Conservation (phyloP, 495 filamentous ascomycete species). For the Hyaloscypha hepaticicola region DNA sequence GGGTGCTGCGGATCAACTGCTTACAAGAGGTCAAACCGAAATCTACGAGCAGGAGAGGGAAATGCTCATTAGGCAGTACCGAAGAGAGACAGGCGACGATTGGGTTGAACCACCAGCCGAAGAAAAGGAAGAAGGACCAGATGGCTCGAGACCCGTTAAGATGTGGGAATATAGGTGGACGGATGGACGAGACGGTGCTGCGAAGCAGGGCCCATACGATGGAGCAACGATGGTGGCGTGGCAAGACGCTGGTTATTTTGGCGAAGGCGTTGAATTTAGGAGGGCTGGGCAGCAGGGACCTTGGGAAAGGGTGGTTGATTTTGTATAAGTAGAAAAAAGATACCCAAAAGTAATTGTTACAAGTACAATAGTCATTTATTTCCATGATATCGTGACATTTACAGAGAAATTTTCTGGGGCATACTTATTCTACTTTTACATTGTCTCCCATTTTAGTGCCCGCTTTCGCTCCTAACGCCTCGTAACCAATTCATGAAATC, state of each 20-base stretch:
- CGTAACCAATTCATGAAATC: conserved; percentile 52
- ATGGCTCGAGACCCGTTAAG: conserved; percentile 32
- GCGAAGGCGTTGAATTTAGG: conserved; percentile 87
- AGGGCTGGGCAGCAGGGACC: conserved; percentile 52
- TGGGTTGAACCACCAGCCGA: conserved; percentile 67
- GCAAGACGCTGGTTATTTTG: conserved; percentile 90
- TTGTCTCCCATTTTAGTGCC: conserved; percentile 4
- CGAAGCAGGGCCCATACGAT: conserved; percentile 84
- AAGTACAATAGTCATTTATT: not conserved
- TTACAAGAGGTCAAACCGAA: conserved; percentile 76
- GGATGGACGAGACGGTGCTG: conserved; percentile 78
- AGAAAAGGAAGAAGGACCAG: conserved; percentile 16
- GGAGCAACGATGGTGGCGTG: conserved; percentile 80
- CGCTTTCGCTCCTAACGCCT: conserved; percentile 12
- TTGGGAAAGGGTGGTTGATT: conserved; percentile 64
- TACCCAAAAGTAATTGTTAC: not conserved
- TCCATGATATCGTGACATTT: not conserved
- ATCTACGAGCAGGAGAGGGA: conserved; percentile 93
- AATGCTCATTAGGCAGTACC: conserved; percentile 75
- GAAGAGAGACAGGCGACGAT: conserved; percentile 82
- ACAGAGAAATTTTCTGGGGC: conserved; percentile 8
- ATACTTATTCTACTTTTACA: conserved; percentile 19
- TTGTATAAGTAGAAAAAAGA: conserved; percentile 46
- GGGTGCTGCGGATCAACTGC: conserved; percentile 80
- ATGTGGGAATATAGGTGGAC: conserved; percentile 94